These are phyloP conservation scores for Aspergillus bridgeri DNA, from an alignment of 495 filamentous ascomycete species.

Conservation along the genomic window DNA sequence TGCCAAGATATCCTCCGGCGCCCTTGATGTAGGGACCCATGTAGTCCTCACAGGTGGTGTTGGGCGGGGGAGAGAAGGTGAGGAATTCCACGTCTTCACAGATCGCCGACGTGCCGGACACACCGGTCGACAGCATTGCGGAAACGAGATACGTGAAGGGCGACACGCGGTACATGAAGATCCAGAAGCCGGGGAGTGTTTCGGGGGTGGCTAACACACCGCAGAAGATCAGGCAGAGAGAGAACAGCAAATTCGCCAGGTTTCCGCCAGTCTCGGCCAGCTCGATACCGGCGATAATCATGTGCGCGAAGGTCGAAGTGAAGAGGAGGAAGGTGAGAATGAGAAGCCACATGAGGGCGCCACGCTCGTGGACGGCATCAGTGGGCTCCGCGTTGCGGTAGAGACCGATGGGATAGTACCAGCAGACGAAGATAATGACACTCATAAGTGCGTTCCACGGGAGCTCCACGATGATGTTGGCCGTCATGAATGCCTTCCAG, in stretches of 20 bases:
- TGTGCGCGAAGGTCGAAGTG: conserved; percentile 61
- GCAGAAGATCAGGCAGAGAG: conserved; percentile 59
- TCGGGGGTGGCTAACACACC: conserved; percentile 65
- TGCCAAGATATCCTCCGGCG: conserved; percentile 52
- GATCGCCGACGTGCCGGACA: conserved; percentile 54
- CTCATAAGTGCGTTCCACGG: conserved; percentile 69
- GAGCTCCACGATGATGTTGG: conserved; percentile 69
- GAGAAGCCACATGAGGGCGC: conserved; percentile 58
- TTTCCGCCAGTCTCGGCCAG: conserved; percentile 61
- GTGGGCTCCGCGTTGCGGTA: conserved; percentile 47
- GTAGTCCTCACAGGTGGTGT: conserved; percentile 55
- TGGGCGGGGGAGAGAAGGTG: conserved; percentile 47
- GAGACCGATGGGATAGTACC: conserved; percentile 70
- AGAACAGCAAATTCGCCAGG: conserved; percentile 59
- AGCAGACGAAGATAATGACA: conserved; percentile 59
- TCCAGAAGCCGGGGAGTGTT: conserved; percentile 70
- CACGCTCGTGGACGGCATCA: conserved; percentile 45
- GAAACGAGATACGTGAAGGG: conserved; percentile 70
- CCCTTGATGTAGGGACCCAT: conserved; percentile 46
- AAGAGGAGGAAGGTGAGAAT: conserved; percentile 54
- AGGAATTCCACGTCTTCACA: conserved; percentile 59
- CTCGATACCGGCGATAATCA: conserved; percentile 62
- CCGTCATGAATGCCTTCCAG: conserved; percentile 69
- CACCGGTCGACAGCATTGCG: conserved; percentile 58
- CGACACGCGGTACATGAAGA: conserved; percentile 77